Evolutionary conservation across 345 rosid species (phyloP), one percentile per base, ranked within the genome.

Genomic region (Crucihimalaya himalaica): DNA sequence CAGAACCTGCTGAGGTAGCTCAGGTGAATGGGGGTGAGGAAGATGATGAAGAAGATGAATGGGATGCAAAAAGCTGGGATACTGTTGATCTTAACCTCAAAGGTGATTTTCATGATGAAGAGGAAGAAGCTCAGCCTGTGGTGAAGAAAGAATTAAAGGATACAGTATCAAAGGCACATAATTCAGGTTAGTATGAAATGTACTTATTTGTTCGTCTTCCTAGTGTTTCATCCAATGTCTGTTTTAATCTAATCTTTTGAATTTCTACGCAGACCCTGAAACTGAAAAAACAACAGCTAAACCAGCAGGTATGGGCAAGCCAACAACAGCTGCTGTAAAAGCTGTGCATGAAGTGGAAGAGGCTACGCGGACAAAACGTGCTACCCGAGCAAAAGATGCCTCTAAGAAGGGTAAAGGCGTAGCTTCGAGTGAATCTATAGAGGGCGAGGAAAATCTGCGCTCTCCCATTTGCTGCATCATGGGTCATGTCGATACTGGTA

Each of bases 61-160:
- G 99, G 97, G 99, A 95, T 82, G 92, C 90, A 43, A 95, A 95
- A 81, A 92, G 88, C 78, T 95, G 96, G 99, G 99, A 95, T 84
- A 89, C 83, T 72, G 82, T 95, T 62, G 87, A 83, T 82, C 84
- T 92, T 69, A 83, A 82, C 62, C 76, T 92, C 47, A 92, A 92
- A 70, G 88, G 91, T 74, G 87, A 90, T 51, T 95, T 95, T 68
- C 98, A 87, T 79, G 99, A 95, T 55, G 97, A 95, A 65, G 95
- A 94, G 79, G 87, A 59, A 47, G 92, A 82, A 66, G 81, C 92
- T 56, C 83, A 91, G 75, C 70, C 66, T 54, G 73, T 74, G n/a
- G 74, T 54, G 55, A 90, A 83, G 83, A 86, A 88, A 79, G 96
- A 81, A 68, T 19, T 14, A 66, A 86, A 79, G 80, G 77, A 45